Evolutionary conservation across 2,329 filamentous ascomycete species (phyloP), one percentile per base, ranked within the genome.

Genomic region (Fusarium decemcellulare): DNA sequence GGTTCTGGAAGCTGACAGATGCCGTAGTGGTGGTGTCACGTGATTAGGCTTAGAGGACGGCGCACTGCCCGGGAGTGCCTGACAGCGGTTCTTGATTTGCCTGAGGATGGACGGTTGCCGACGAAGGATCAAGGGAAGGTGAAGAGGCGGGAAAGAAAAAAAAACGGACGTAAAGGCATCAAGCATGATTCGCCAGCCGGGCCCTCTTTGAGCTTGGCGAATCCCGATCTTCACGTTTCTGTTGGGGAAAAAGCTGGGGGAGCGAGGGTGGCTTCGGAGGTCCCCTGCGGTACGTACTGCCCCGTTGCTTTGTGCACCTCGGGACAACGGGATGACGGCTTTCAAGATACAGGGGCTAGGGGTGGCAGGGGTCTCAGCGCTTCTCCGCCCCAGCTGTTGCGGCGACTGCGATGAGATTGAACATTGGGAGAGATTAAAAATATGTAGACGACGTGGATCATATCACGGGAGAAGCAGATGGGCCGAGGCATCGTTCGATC

Each of bases 231-330:
- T 61, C 56, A 47, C 29, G 70, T 73, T 72, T 75, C 72, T 75
- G 70, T 75, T 74, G 73, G 73, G 73, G 70, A 63, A 71, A 71
- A 71, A 67, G 62, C 65, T 72, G 72, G 70, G 70, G 73, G 70
- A 74, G 44, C 32, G 43, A 61, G 56, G 70, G 53, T 58, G 8
- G 16, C 32, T 23, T 23, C 23, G 23, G 23, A 23, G 23, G 23
- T 23, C 23, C 23, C 29, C 11, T 4, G 43, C 39, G 43, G 36
- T 68, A 70, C 70, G 67, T 72, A 68, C 55, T 8, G 8, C 37
- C 47, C 14, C 34, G 52, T 36, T 47, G 47, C 40, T 34, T 43
- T 18, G 40, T 37, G 42, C 18, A 34, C 40, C 40, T 71, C 60
- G 66, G 68, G 52, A 72, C 54, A 72, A 68, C 47, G 66, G 66